Conservation (phyloP, 73 alveolate species). For the Uronychia setigera region DNA sequence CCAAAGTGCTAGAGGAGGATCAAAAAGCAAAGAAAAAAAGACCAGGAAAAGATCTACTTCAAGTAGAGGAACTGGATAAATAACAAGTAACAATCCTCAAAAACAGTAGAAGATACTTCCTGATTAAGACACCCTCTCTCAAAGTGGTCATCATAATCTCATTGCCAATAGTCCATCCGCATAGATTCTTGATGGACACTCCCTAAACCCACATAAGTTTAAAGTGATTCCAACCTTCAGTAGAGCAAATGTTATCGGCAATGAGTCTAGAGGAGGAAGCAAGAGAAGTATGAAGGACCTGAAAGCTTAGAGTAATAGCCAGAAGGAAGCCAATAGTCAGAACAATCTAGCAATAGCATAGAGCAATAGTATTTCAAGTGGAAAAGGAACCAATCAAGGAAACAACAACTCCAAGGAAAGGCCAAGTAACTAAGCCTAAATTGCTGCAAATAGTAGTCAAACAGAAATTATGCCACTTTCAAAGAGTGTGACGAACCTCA, state of each 20-base stretch:
- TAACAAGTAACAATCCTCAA: no score
- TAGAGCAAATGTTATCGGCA: not conserved
- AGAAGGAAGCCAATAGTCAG: not conserved
- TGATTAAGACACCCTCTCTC: not conserved
- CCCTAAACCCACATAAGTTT: not conserved
- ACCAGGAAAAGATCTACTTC: not conserved
- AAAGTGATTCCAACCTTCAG: not conserved
- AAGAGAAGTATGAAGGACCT: not conserved
- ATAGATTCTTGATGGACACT: not conserved
- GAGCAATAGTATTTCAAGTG: not conserved
- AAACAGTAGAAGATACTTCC: not conserved
- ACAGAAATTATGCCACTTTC: not conserved
- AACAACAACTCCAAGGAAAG: not conserved
- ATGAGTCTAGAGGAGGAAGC: not conserved
- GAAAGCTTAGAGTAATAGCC: not conserved
- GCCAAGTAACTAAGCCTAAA: not conserved
- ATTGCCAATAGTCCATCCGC: not conserved
- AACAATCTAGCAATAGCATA: no score
- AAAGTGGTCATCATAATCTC: not conserved
- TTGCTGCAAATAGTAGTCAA: not conserved
- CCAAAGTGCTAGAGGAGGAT: not conserved
- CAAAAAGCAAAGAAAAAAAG: not conserved
- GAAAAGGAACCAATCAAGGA: not conserved
- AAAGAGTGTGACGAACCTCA: not conserved
- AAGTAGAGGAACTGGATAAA: not conserved